Conservation (phyloP, 768 basidiomycete genomes). For the Kwoniella newhampshirensis region DNA sequence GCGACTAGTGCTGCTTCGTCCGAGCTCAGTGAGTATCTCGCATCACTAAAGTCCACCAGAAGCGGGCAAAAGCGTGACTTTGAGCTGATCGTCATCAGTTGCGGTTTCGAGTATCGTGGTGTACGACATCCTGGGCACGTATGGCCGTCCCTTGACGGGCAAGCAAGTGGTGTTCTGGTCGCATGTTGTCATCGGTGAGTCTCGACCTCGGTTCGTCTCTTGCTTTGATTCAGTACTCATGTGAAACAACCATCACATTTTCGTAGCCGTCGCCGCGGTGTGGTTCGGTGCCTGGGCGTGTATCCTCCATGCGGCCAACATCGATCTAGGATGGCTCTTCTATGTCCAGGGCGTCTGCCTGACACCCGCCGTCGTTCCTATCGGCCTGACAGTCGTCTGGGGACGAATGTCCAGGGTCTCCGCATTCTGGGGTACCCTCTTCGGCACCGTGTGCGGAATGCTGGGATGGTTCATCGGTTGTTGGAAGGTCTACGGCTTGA, state of each 20-base stretch:
- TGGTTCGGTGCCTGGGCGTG: conserved; percentile 48
- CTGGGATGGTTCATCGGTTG: conserved; percentile 30
- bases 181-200: conserved; percentile 30
- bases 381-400: conserved; percentile 27
- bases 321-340: conserved; percentile 51
- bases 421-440: conserved; percentile 29
- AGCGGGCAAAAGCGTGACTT: too few species aligned
- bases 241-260: not conserved
- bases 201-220: not conserved
- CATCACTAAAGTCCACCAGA: too few species aligned
- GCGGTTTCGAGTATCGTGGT: conserved; percentile 54
- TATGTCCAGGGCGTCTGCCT: conserved; percentile 27
- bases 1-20: conserved; percentile 59
- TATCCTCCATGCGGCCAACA: conserved; percentile 41
- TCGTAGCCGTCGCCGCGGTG: conserved; percentile 34
- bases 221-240: not conserved
- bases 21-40: conserved; percentile 51
- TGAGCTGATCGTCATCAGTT: conserved; percentile 33
- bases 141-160: conserved; percentile 36
- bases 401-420: conserved; percentile 14
- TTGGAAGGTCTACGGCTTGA: conserved; percentile 26
- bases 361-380: conserved; percentile 32
- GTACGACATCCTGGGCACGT: conserved; percentile 55
- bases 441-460: conserved; percentile 25
- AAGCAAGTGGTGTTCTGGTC: conserved; percentile 29